Base-by-base conservation (phyloP, 495 filamentous ascomycete species). In the Rostrohypoxylon terebratum region DNA sequence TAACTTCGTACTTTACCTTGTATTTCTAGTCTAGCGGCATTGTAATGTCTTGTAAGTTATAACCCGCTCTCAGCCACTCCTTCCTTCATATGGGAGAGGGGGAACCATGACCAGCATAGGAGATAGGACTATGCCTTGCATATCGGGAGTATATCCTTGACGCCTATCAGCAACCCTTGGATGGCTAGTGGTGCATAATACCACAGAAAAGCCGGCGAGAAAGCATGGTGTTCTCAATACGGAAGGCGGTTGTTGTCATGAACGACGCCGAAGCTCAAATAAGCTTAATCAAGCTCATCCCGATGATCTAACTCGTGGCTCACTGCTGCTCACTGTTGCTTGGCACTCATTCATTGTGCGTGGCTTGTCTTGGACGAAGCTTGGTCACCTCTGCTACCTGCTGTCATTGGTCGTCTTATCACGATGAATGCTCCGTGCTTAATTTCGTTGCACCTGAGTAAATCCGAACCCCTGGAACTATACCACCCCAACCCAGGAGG, bases 81-180 rank as follows among this genome's bases (percentile, higher is more conserved):
- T 10, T 10, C 11, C 34, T 34, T n/a, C 28, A 28, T 28, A 28
- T 1, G 28, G 6, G 6, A 28, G 28, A 28, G 28, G 28, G 28
- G 28, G 28, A 28, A 38, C 7, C 9, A n/a, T n/a, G 8, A 8
- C 34, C 25, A 7, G 7, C 16, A 20, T 48, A 38, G 9, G 34
- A 20, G 20, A 31, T 38, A 44, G 2, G 28, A 28, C 28, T 23
- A 61, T 67, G 51, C 34, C 42, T 50, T 67, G 64, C 45, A 59
- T 31, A 57, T 60, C 68, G 68, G 68, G 63, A 58, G 66, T 71
- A 71, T 66, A 61, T 28, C 62, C 59, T 34, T 50, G 40, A 7
- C 21, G 25, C 34, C 16, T 42, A 71, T 71, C 36, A 40, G 21
- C 28, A 38, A 47, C 59, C 18, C 25, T 63, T 67, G 63, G 70